phyloP scores from a whole-genome alignment of 2,329 filamentous ascomycete species.

The Aspergillus spinulosporus region DNA sequence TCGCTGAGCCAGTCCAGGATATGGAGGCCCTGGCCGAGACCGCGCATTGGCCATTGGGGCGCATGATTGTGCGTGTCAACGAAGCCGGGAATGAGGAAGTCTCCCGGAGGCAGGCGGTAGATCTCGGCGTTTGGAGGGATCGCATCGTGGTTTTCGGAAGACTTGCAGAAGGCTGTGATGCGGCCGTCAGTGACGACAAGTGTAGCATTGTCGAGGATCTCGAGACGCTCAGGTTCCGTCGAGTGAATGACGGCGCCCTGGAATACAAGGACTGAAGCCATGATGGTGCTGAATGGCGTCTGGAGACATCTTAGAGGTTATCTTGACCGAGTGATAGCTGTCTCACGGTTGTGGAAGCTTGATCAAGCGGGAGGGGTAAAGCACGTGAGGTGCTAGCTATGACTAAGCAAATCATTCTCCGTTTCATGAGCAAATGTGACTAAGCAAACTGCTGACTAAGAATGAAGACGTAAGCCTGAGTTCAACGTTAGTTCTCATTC shows the following conservation, averaged over 20 bases:
- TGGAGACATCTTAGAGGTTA: too few relatives aligned
- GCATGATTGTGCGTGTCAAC: constrained; percentile 70
- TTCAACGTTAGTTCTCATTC: too few relatives aligned
- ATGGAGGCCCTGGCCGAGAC: constrained; percentile 43
- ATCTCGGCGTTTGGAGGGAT: constrained; percentile 29
- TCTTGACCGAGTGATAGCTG: too few relatives aligned
- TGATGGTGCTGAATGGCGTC: background rate
- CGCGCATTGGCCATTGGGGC: constrained; percentile 55
- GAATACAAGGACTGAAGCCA: constrained; percentile 20
- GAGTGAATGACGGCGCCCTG: constrained; percentile 40
- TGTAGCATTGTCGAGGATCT: constrained; percentile 35
- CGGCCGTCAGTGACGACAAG: constrained; percentile 33
- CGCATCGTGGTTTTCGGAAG: constrained; percentile 28
- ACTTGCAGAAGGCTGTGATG: constrained; percentile 31
- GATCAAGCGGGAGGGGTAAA: too few relatives aligned
- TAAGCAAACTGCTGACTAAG: too few relatives aligned
- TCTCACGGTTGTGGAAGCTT: too few relatives aligned
- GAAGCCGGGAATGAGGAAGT: constrained; percentile 39
- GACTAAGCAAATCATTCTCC: too few relatives aligned
- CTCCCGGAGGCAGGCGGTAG: constrained; percentile 28
- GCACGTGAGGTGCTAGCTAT: too few relatives aligned
- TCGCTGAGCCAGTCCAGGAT: constrained; percentile 62
- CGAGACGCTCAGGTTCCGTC: constrained; percentile 23
- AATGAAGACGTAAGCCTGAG: too few relatives aligned
- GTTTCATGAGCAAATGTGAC: too few relatives aligned